These are phyloP conservation scores for Fusarium dimerum DNA, from an alignment of 2,329 filamentous ascomycete species.

Conservation along the genomic window DNA sequence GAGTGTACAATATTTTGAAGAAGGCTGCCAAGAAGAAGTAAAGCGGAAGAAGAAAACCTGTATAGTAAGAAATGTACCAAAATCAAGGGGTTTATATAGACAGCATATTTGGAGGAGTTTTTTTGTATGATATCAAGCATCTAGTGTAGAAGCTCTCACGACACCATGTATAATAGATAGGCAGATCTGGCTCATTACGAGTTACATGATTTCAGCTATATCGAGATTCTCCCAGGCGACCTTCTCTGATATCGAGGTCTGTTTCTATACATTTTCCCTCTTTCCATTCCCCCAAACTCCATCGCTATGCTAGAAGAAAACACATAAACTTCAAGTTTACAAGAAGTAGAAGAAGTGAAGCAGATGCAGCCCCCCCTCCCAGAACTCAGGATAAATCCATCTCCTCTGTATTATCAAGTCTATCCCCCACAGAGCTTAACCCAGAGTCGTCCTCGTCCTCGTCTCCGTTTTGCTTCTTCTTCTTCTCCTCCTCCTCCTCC, in stretches of 20 bases:
- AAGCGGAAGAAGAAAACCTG: constrained; percentile 1
- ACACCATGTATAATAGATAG: background rate
- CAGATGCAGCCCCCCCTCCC: background rate
- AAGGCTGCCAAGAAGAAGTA: constrained; percentile 15
- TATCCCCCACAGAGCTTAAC: constrained; percentile 57
- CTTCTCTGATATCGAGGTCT: background rate
- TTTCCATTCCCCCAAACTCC: constrained; percentile 25
- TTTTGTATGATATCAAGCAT: background rate
- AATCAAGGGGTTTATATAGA: background rate
- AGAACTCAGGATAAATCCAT: constrained; percentile 46
- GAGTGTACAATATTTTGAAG: constrained; percentile 39
- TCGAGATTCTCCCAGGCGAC: background rate
- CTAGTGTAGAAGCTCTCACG: background rate
- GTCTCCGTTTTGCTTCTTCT: constrained; percentile 25
- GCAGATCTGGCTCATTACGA: background rate
- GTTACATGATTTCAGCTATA: background rate
- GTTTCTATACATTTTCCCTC: constrained; percentile 5
- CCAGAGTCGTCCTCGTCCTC: constrained; percentile 48
- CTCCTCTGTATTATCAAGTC: constrained; percentile 43
- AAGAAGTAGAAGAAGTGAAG: background rate
- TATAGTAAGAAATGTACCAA: background rate
- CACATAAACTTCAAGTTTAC: background rate
- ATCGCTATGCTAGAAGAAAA: constrained; percentile 31
- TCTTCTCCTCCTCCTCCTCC: constrained; percentile 2
- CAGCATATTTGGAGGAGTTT: background rate